Evolutionary conservation across 257 asterid genomes (phyloP).

Genomic region (Nicotiana tomentosiformis): DNA sequence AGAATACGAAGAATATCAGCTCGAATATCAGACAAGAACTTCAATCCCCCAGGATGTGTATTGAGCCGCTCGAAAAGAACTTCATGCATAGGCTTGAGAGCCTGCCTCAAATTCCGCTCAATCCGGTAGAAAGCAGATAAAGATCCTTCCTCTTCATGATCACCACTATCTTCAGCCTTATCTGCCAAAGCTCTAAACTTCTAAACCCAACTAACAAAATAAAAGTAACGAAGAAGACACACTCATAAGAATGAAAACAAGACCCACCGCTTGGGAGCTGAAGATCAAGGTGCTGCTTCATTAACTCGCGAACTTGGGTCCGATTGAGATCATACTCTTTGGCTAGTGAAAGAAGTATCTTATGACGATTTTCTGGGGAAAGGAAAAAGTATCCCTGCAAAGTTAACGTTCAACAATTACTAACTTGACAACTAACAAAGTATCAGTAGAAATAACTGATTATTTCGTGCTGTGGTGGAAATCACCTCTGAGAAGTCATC

Average conservation of each 20-base stretch:
- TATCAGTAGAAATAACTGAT: background rate
- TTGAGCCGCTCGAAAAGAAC: constrained; percentile 82
- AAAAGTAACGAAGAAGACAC: background rate
- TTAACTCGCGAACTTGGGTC: constrained; percentile 61
- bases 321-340: constrained; percentile 82
- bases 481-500: constrained; percentile 72
- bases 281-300: constrained; percentile 86
- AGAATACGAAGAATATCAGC: constrained; percentile 75
- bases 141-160: constrained; percentile 61
- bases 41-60: constrained; percentile 91
- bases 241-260: constrained; percentile 12
- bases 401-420: background rate
- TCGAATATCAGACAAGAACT: constrained; percentile 73
- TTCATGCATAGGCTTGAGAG: constrained; percentile 89
- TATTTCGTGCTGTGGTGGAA: background rate
- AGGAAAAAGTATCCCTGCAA: constrained; percentile 74
- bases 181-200: constrained; percentile 33
- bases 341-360: constrained; percentile 57
- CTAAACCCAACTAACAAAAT: constrained; percentile 11
- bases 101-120: constrained; percentile 69
- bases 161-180: constrained; percentile 36
- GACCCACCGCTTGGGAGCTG: constrained; percentile 73
- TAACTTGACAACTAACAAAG: background rate
- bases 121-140: constrained; percentile 78
- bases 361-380: constrained; percentile 45